Base-by-base conservation (phyloP, 1,284 basidiomycete species). In the Quambalaria eucalypti region DNA sequence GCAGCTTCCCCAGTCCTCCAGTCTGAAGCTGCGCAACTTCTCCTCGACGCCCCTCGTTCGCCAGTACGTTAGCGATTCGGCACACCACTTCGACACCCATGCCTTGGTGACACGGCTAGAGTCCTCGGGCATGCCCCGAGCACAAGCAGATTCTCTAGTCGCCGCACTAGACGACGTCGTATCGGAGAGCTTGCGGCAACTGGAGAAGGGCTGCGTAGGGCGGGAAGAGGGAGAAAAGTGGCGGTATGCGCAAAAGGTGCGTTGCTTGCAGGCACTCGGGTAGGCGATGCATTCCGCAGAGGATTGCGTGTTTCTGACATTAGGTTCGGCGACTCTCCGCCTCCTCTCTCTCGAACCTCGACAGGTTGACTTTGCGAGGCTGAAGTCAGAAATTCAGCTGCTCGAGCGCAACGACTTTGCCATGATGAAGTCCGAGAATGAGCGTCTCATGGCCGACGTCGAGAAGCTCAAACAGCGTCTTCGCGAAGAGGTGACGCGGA, bases 331-430 rank as follows among this genome's bases (percentile, higher is more conserved):
- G 4, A 2, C 19, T 9, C 26, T 10, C 28, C 16, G 31, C 9
- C 19, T 31, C n/a, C 48, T 14, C 4, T 28, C 28, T 48, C 16
- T 23, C n/a, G n/a, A n/a, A n/a, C n/a, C 33, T 29, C n/a, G 4
- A 28, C 88, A 95, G 80, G 92, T 98, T 59, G 93, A 97, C 78
- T 97, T 98, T 77, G 88, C 91, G 4, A 87, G 92, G 73, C 85
- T 95, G 65, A 97, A 97, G 78, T 93, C 90, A 16, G 93, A 96
- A 75, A 81, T 98, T 28, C 89, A 96, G 78, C 80, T 98, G 42
- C 88, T 90, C 80, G 92, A 96, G 80, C 92, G 93, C 82, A 97
- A 97, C 71, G 93, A 99, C 74, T 82, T 96, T 51, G 86, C 90
- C 25, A 85, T 91, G 80, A 87, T 98, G 80, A 95, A 92, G 79